These are phyloP conservation scores for Knufia petricola DNA, from an alignment of 2,329 filamentous ascomycete species.

Conservation along the genomic window DNA sequence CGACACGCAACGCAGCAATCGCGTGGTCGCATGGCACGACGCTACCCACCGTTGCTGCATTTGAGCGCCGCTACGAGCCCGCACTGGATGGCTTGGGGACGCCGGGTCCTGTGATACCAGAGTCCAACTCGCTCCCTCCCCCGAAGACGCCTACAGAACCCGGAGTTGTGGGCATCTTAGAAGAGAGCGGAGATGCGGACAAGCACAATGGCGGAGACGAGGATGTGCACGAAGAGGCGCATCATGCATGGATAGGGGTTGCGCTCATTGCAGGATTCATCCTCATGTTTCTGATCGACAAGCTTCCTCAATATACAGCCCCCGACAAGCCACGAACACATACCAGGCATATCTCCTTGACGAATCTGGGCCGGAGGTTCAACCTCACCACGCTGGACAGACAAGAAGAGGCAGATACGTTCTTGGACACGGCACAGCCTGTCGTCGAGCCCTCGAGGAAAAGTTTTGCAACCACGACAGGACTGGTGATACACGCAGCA, in stretches of 20 bases:
- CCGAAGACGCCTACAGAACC: conserved; percentile 24
- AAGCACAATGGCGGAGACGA: conserved; percentile 32
- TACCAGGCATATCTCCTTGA: conserved; percentile 78
- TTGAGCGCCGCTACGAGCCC: conserved; percentile 1
- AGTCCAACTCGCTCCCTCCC: conserved; percentile 13
- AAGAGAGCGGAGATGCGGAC: conserved; percentile 25
- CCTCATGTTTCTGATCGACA: conserved; percentile 93
- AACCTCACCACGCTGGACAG: conserved; percentile 34
- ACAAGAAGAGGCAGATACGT: conserved; percentile 30
- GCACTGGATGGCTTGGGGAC: conserved; percentile 12
- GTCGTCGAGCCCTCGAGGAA: conserved; percentile 42
- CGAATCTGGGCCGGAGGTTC: conserved; percentile 58
- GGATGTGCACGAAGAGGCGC: conserved; percentile 40
- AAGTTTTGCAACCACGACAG: conserved; percentile 74
- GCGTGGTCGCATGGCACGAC: conserved; percentile 22
- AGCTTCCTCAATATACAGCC: conserved; percentile 63
- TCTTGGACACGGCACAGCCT: conserved; percentile 48
- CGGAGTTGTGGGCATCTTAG: conserved; percentile 21
- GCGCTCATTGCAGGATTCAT: conserved; percentile 82
- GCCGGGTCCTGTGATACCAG: conserved; percentile 26
- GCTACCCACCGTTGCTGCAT: background rate
- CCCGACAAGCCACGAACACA: conserved; percentile 55
- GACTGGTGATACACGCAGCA: conserved; percentile 89
- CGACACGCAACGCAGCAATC: conserved; percentile 24
- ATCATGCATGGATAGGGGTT: conserved; percentile 73